Evolutionary conservation across 2,329 filamentous ascomycete species (phyloP).

Genomic region (Huntiella bhutanensis): DNA sequence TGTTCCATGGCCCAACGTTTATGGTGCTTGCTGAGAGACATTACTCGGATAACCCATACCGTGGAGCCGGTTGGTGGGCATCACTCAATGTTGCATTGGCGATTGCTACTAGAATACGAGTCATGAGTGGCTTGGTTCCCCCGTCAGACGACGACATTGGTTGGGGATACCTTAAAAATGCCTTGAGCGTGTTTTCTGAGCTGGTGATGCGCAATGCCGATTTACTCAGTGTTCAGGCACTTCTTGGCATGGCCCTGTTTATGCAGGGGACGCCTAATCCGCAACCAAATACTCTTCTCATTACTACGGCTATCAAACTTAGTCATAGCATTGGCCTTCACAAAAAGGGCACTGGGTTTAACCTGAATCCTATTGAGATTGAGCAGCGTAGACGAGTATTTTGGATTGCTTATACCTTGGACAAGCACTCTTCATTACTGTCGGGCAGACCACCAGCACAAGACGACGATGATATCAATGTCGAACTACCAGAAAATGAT

Average conservation of each 20-base stretch:
- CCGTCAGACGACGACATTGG: constrained; percentile 85
- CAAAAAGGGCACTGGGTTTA: constrained; percentile 82
- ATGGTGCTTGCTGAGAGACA: constrained; percentile 93
- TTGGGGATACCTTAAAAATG: constrained; percentile 93
- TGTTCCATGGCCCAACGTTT: constrained; percentile 95
- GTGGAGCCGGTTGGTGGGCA: constrained; percentile 96
- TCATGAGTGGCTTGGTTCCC: constrained; percentile 86
- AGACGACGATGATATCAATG: constrained; percentile 67
- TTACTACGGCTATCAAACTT: constrained; percentile 75
- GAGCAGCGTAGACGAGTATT: constrained; percentile 61
- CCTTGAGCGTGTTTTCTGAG: constrained; percentile 81
- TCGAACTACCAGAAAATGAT: constrained; percentile 80
- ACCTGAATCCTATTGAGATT: constrained; percentile 79
- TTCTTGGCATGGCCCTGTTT: constrained; percentile 86
- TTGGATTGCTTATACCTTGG: constrained; percentile 47
- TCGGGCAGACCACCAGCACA: constrained; percentile 41
- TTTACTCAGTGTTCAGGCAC: constrained; percentile 78
- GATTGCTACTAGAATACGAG: constrained; percentile 78
- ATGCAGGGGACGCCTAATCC: constrained; percentile 93
- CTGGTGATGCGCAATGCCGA: constrained; percentile 93
- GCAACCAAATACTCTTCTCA: constrained; percentile 78
- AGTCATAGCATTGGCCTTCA: constrained; percentile 91
- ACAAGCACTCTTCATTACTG: constrained; percentile 42
- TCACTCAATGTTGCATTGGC: constrained; percentile 85
- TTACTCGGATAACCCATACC: constrained; percentile 80